phyloP scores from a whole-genome alignment of 2,329 filamentous ascomycete species.

The Metarhizium humberi region DNA sequence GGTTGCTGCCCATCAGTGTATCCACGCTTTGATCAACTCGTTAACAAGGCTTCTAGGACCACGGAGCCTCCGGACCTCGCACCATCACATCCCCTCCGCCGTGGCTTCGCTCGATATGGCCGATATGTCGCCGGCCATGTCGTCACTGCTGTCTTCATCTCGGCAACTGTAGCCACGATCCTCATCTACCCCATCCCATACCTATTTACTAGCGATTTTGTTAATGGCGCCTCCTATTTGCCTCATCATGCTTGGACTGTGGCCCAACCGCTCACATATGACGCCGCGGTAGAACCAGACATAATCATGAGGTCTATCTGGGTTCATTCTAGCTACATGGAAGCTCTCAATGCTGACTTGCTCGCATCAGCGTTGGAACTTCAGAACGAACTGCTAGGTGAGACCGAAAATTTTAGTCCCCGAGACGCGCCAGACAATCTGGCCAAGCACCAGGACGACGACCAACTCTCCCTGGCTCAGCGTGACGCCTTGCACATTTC shows the following conservation, averaged over 20 bases:
- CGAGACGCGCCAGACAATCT: constrained; percentile 21
- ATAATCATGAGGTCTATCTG: constrained; percentile 77
- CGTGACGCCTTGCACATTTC: constrained; percentile 49
- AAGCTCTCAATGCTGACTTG: constrained; percentile 57
- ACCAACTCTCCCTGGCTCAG: constrained; percentile 31
- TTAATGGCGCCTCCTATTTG: constrained; percentile 60
- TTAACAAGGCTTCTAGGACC: constrained; percentile 41
- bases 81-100: constrained; percentile 55
- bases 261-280: constrained; percentile 51
- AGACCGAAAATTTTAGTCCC: constrained; percentile 46
- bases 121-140: constrained; percentile 64
- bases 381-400: constrained; percentile 59
- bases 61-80: constrained; percentile 61
- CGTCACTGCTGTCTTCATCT: constrained; percentile 62
- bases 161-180: constrained; percentile 59
- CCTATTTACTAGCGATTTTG: constrained; percentile 62
- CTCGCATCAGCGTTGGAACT: constrained; percentile 58
- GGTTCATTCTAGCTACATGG: constrained; percentile 75
- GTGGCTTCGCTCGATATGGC: constrained; percentile 59
- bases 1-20: not conserved
- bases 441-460: constrained; percentile 17
- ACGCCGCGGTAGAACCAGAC: constrained; percentile 45
- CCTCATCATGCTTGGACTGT: constrained; percentile 78
- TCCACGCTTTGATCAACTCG: not conserved
- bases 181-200: constrained; percentile 69